Evolutionary conservation across 768 basidiomycete genomes (phyloP), one percentile per base, ranked within the genome.

Genomic region (Kwoniella newhampshirensis): DNA sequence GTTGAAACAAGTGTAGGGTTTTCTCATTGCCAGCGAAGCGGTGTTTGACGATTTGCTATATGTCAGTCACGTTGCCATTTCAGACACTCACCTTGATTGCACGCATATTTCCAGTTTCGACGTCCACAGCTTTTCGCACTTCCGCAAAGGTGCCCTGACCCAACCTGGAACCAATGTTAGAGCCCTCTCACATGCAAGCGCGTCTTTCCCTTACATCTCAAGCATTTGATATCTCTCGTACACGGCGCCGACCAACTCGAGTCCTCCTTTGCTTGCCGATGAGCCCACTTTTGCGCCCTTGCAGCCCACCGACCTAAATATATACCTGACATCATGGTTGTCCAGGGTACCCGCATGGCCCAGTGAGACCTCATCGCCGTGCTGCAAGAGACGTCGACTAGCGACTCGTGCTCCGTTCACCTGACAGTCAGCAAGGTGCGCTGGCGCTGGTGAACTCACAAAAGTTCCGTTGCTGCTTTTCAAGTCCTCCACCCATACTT

Each of bases 61-160:
- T 57, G 67, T 51, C 23, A 52, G 46, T 43, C 1, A n/a, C 15
- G 37, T 5, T 21, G 51, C 17, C 11, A 8, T 32, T 15, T 35
- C 3, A 39, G 18, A 12, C 20, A 69, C 71, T 55, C 47, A 70
- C 68, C 80, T 98, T 98, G 75, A 93, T 85, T 0, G 94, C 94
- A 60, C 83, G 86, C 81, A 85, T 85, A 54, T 82, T 78, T 11
- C 90, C 90, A 11, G 86, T 87, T 20, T 77, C 74, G 9, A 85
- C 83, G 64, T 85, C 82, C 42, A 92, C 79, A 1, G 89, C 91
- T 73, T 87, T 88, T 79, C 86, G 83, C 18, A 97, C 94, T 9
- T 86, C 87, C 3, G 91, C 94, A 71, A 96, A 98, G 2, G 89
- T 86, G 8, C 94, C 94, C 65, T 86, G 87, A 51, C 94, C 94